Percentiles rank a stretch among this genome's conserved stretches.
Evolutionary conservation across 2,329 filamentous ascomycete species (phyloP).

Genomic region (Arthrobotrys conoides): DNA sequence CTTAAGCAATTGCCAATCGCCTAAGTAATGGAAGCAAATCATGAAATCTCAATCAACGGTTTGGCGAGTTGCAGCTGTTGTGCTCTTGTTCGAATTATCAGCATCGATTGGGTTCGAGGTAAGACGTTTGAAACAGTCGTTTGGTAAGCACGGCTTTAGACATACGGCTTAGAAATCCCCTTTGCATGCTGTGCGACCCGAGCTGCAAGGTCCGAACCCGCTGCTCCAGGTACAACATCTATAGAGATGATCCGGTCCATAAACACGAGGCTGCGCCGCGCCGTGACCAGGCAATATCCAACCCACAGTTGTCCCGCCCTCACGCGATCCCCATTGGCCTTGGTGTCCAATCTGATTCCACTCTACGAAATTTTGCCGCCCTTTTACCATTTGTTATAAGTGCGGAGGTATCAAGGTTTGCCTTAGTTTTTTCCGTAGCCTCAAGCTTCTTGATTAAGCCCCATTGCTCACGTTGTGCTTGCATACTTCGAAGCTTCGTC

Average conservation of each 20-base stretch:
- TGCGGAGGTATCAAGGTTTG: conserved; percentile 4
- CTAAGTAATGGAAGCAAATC: background rate
- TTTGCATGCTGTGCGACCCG: conserved; percentile 55
- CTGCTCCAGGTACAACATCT: conserved; percentile 14
- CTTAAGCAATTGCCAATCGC: background rate
- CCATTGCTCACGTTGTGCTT: conserved; percentile 54
- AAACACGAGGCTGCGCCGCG: conserved; percentile 31
- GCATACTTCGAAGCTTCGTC: conserved; percentile 48
- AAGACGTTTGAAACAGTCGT: conserved; percentile 53
- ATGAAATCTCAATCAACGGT: background rate
- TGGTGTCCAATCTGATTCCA: conserved; percentile 61
- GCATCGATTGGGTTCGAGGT: background rate
- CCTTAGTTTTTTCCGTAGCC: conserved; percentile 21
- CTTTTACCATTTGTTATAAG: conserved; percentile 24
- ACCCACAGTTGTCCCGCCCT: conserved; percentile 30
- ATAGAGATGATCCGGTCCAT: conserved; percentile 18
- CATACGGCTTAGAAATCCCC: background rate
- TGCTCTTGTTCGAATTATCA: background rate
- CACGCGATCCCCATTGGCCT: conserved; percentile 64
- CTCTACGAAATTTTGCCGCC: conserved; percentile 62
- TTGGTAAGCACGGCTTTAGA: conserved; percentile 8
- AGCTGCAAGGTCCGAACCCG: conserved; percentile 43
- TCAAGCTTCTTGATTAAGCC: conserved; percentile 10
- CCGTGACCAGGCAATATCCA: conserved; percentile 7
- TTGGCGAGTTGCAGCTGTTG: background rate